Base-by-base conservation (phyloP, 768 basidiomycete species). In the Gelatoporia subvermispora region DNA sequence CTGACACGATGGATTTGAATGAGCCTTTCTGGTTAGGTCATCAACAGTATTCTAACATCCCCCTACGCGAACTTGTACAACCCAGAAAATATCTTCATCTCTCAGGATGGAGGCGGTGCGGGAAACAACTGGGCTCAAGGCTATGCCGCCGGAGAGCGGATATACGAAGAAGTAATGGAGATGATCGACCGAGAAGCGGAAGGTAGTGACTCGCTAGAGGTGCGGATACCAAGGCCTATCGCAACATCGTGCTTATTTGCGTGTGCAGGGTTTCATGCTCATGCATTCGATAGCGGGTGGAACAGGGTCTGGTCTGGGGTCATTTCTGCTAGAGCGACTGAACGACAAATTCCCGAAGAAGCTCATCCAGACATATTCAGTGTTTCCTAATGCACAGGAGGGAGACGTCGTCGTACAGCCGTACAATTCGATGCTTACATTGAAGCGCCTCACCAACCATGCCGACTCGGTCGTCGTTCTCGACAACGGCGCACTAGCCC, bases 101-200 rank as follows among this genome's bases (percentile, higher is more conserved):
- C 90, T 2, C 90, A 94, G 68, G 93, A 95, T 61, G 96, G 96
- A 4, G 94, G 96, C n/a, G 96, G 96, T 28, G 96, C 96, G 11
- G 96, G 96, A 16, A 99, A 99, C 61, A 98, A 97, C 63, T 98
- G 95, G 92, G 95, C 95, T 0, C 91, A 93, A 57, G 95, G 95
- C 13, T 94, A 94, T 62, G 77, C 84, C 8, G 79, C 86, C 4
- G 96, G 94, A 46, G 95, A 98, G 68, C 75, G 78, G 51, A 78
- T 93, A 53, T 96, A 95, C 63, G 94, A 97, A 60, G 95, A 97
- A 56, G 81, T 97, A 50, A 93, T 98, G 83, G 95, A 99, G 66
- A 97, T 99, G 93, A 81, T 99, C 48, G 95, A 98, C 64, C 79
- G 95, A 20, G 95, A 98, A 68, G 94, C 94, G 8, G 95, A 99